These are phyloP conservation scores for Lyophyllum shimeji DNA, from an alignment of 768 basidiomycete genomes.

Conservation along the genomic window DNA sequence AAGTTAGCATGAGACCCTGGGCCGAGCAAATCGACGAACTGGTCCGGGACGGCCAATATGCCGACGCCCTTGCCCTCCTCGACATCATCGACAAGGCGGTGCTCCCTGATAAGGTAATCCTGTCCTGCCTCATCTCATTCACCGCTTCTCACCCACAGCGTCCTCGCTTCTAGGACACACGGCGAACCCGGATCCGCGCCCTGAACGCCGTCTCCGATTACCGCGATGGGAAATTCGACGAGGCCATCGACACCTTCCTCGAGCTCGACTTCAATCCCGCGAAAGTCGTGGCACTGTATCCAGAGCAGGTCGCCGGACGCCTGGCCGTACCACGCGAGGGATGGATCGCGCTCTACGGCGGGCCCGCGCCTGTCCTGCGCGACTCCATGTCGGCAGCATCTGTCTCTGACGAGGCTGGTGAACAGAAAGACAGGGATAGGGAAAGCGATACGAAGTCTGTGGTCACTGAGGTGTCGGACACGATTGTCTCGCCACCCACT, in stretches of 20 bases:
- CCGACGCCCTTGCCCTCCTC: slow-evolving; percentile 78
- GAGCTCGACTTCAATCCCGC: slow-evolving; percentile 91
- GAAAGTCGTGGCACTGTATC: slow-evolving; percentile 89
- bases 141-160: slow-evolving; percentile 2
- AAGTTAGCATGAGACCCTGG: slow-evolving; percentile 70
- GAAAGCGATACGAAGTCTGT: slow-evolving; percentile 22
- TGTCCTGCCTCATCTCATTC: neutral
- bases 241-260: slow-evolving; percentile 85
- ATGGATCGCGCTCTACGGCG: slow-evolving; percentile 87
- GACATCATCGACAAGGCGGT: slow-evolving; percentile 61
- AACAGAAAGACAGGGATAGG: slow-evolving; percentile 15
- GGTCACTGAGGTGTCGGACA: slow-evolving; percentile 33
- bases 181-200: slow-evolving; percentile 59
- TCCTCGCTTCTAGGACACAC: slow-evolving; percentile 42
- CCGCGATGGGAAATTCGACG: slow-evolving; percentile 62
- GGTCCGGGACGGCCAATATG: slow-evolving; percentile 63
- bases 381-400: slow-evolving; percentile 28
- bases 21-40: slow-evolving; percentile 84
- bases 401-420: slow-evolving; percentile 23
- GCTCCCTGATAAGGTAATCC: slow-evolving; percentile 62
- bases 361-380: slow-evolving; percentile 40
- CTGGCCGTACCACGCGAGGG: slow-evolving; percentile 63
- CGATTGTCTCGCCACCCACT: slow-evolving; percentile 25
- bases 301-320: slow-evolving; percentile 76
- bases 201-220: slow-evolving; percentile 83